Conservation (phyloP, 805 yeast species). For the Lachancea lanzarotensis region DNA sequence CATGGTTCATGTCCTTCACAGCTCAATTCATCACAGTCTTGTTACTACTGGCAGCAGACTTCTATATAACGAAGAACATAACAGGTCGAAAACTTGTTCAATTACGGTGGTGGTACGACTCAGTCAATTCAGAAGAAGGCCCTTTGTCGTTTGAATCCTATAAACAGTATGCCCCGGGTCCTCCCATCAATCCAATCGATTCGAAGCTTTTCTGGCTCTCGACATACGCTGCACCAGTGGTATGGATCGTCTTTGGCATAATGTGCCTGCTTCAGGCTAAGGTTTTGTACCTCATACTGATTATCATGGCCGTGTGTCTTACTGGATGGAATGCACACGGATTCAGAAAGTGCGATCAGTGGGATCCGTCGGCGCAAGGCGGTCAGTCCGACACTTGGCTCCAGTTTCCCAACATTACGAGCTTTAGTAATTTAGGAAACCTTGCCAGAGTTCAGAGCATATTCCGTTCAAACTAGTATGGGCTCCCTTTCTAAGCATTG, state of each 20-base stretch:
- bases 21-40: conserved; percentile 68
- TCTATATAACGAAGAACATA: conserved; percentile 89
- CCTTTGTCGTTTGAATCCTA: conserved; percentile 31
- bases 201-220: conserved; percentile 83
- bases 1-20: conserved; percentile 30
- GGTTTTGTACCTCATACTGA: conserved; percentile 57
- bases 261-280: conserved; percentile 75
- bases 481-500: not conserved
- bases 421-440: conserved; percentile 22
- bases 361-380: conserved; percentile 40
- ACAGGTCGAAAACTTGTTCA: conserved; percentile 89
- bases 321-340: conserved; percentile 83
- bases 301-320: conserved; percentile 60
- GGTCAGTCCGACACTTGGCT: conserved; percentile 20
- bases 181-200: conserved; percentile 77
- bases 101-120: conserved; percentile 95
- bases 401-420: conserved; percentile 24
- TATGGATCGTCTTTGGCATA: conserved; percentile 70
- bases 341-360: conserved; percentile 86
- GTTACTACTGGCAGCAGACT: conserved; percentile 76
- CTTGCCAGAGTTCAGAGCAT: conserved; percentile 24
- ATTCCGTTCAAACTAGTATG: conserved; percentile 16
- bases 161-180: conserved; percentile 37
- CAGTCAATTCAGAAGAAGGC: conserved; percentile 29
- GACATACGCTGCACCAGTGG: conserved; percentile 64